Evolutionary conservation across 306 rosid genomes (phyloP), one percentile per base, ranked within the genome.

Genomic region (Arachis hypogaea): DNA sequence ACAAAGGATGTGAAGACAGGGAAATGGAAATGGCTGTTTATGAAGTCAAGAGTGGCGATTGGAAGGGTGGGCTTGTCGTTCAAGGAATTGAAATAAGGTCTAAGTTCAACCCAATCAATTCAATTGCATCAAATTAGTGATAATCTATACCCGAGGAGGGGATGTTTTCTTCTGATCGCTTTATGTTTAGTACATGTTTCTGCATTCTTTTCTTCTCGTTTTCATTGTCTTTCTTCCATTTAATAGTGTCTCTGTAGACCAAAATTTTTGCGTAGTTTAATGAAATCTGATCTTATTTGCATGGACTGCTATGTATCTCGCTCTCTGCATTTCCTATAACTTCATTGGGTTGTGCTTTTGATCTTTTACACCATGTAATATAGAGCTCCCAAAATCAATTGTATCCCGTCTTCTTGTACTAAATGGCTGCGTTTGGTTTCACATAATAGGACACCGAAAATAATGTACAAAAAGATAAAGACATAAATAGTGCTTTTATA

Each of bases 81-180:
- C 87, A 87, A 82, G 97, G 96, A 57, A 73, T 92, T 47, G 96
- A 92, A 33, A 68, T 92, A 71, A 87, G 92, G 78, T 93, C 93
- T 11, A 83, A 86, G 30, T 1, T 1, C 10, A 59, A 9, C 58
- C 9, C 22, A 52, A n/a, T n/a, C 5, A 50, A 50, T 3, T 52
- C 7, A 52, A 52, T n/a, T 6, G 1, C 14, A n/a, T 10, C 9
- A 4, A 49, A 11, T 49, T 11, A 11, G 11, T 14, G 11, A 49
- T 5, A 5, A n/a, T 1, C 28, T 52, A 52, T 22, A 4, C 5
- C 56, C 2, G 7, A 50, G 11, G 6, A 11, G 11, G 18, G n/a
- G 5, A 33, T 33, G 38, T 33, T 33, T 33, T 33, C 38, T 4
- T 4, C 16, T 50, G 56, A 11, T 46, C 11, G 0, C 5, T n/a